Base-by-base conservation (phyloP, 2,329 filamentous ascomycete genomes). In the Venturia carpophila region DNA sequence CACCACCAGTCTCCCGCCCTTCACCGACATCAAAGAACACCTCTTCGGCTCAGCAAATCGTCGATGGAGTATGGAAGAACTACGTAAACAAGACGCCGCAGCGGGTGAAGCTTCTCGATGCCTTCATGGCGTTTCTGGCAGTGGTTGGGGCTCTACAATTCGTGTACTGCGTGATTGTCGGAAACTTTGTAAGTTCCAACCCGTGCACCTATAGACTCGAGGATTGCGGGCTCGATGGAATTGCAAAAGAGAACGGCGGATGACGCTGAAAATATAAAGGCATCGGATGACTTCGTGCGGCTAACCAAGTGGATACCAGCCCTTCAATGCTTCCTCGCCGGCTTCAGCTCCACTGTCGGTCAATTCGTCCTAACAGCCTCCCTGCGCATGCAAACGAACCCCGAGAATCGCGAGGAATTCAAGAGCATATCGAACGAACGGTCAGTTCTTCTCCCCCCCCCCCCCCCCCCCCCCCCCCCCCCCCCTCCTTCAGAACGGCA, bases 281-380 rank as follows among this genome's bases (percentile, higher is more conserved):
- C 39, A 41, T 41, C 2, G 10, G 2, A 15, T 11, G 9, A 15
- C 15, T 41, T 41, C 4, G 21, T 19, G 9, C 27, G 5, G n/a
- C 45, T 66, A 21, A 64, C 30, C 4, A 9, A 45, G 37, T 34
- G 24, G 19, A 60, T n/a, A 69, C 60, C 73, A 97, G 93, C 94
- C 94, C 11, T 99, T 99, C 83, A 99, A 99, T 76, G 94, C 95
- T 69, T 99, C 81, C 86, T 99, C 41, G 91, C 92, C 41, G 95
- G 94, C 60, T 99, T 99, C 81, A 87, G 86, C 67, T 91, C 93
- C 19, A 94, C 93, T 1, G 93, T 99, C 68, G 94, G 94, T 68
- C 94, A 99, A 76, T 99, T 99, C 76, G 94, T 99, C 68, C 85
- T 99, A 70, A 97, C 94, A 62, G 91, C 91, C 82, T 87, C 73